These are phyloP conservation scores for Penicillium verrucosum DNA, from an alignment of 2,329 filamentous ascomycete species.

Conservation along the genomic window DNA sequence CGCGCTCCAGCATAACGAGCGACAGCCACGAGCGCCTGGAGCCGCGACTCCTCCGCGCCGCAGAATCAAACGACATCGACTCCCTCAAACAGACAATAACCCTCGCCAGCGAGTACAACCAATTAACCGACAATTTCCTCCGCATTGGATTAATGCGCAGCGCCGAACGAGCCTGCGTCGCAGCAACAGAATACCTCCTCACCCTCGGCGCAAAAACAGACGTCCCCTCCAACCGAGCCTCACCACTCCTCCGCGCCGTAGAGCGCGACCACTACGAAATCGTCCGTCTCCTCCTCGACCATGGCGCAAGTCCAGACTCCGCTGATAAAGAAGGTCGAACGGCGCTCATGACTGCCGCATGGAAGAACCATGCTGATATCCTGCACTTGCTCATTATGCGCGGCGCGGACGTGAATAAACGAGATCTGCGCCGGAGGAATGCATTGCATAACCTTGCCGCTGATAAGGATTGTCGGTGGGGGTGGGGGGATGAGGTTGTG, in stretches of 20 bases:
- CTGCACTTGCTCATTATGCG: constrained; percentile 38
- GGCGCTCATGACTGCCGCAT: constrained; percentile 45
- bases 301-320: constrained; percentile 32
- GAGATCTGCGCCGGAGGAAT: constrained; percentile 31
- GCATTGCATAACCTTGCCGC: constrained; percentile 45
- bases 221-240: constrained; percentile 27
- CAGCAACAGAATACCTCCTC: constrained; percentile 37
- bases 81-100: constrained; percentile 33
- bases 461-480: constrained; percentile 42
- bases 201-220: constrained; percentile 39
- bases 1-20: constrained; percentile 35
- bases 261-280: constrained; percentile 44
- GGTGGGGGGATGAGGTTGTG: constrained; percentile 49
- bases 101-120: constrained; percentile 34
- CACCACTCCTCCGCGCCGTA: constrained; percentile 39
- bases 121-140: constrained; percentile 39
- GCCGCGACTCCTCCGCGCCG: constrained; percentile 42
- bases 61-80: constrained; percentile 36
- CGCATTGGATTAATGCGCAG: constrained; percentile 41
- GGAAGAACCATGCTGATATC: constrained; percentile 41
- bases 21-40: constrained; percentile 40
- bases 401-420: constrained; percentile 36
- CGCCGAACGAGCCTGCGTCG: constrained; percentile 37
- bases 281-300: constrained; percentile 42
- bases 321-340: constrained; percentile 47